Base-by-base conservation (phyloP, 352 stramenopile genomes). In the Pilasporangium apinafurcum region DNA sequence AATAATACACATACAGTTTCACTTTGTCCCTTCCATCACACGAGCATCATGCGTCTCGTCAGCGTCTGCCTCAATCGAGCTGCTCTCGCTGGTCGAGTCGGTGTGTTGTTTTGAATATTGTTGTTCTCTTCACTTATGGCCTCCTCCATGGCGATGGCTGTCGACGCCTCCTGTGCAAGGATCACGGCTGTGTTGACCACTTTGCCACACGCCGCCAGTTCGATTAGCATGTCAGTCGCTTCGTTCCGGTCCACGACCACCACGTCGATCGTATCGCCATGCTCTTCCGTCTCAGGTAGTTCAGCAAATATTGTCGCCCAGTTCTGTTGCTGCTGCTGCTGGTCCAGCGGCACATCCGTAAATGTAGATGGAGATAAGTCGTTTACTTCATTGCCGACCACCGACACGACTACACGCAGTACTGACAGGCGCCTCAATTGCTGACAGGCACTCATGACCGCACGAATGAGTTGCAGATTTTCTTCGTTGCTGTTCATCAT, bases 161-260 rank as follows among this genome's bases (percentile, higher is more conserved):
- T 72, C 29, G 50, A 59, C 37, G 65, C 39, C 33, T 69, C 55
- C 31, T 65, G 64, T 31, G 68, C 65, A 3, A 58, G 31, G 16
- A 79, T 65, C 30, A 65, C 48, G 8, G 62, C 56, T 17, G 56
- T 62, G 38, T 75, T 84, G n/a, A 84, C 65, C 9, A 84, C 65
- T 51, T 81, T 84, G 13, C 72, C 72, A 25, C 61, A 69, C 13
- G 68, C 68, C 6, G 72, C 72, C 8, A 85, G 59, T 38, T 85
- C 72, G 22, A 85, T 73, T 10, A 85, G 58, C 66, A 85, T 81
- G 48, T 85, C 68, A 0, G 68, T 80, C 31, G 72, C 72, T 38
- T 85, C 68, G 14, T 72, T 59, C 7, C 61, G 68, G 38, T 85
- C 66, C 16, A 85, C 66, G 21, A 83, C 64, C 0, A 85, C 37